phyloP scores from a whole-genome alignment of 1,284 basidiomycete species.

The Ustilago sp. region DNA sequence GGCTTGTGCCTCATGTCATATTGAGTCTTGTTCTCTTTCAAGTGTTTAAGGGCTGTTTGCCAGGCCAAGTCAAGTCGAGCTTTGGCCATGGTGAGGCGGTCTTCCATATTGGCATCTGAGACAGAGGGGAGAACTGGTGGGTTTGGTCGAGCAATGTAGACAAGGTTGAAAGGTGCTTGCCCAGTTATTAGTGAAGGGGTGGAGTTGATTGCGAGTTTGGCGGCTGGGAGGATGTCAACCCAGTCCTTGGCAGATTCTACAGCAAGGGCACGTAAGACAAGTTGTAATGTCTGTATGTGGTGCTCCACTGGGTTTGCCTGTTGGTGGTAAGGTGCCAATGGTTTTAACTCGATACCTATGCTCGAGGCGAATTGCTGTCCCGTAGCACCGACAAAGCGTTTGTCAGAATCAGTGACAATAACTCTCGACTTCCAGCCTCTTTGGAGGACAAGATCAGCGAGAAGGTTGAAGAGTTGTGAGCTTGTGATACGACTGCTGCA shows the following conservation, averaged over 20 bases:
- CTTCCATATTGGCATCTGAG: not conserved
- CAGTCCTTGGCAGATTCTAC: not conserved
- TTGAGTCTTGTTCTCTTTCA: not conserved
- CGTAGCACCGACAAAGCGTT: not conserved
- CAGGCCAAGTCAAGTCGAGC: not conserved
- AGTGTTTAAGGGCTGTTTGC: not conserved
- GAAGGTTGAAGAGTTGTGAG: not conserved
- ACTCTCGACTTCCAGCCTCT: not conserved
- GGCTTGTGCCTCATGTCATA: not conserved
- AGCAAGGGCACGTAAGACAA: not conserved
- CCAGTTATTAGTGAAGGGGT: not conserved
- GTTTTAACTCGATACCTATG: not conserved
- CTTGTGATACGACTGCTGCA: not conserved
- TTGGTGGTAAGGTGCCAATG: not conserved
- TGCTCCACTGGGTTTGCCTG: slow-evolving; percentile 4
- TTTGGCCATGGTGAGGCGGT: not conserved
- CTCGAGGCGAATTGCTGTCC: not conserved
- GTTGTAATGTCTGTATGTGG: not conserved
- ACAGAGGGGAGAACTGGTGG: not conserved
- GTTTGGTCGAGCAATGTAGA: not conserved
- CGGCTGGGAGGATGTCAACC: no score
- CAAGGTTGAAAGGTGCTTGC: not conserved
- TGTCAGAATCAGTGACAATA: not conserved
- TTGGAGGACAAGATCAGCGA: not conserved
- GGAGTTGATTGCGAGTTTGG: not conserved